Percentiles rank a stretch among this genome's conserved stretches.
Evolutionary conservation across 164 flowering plant species (phyloP).

Genomic region (Magnolia changhungtana): DNA sequence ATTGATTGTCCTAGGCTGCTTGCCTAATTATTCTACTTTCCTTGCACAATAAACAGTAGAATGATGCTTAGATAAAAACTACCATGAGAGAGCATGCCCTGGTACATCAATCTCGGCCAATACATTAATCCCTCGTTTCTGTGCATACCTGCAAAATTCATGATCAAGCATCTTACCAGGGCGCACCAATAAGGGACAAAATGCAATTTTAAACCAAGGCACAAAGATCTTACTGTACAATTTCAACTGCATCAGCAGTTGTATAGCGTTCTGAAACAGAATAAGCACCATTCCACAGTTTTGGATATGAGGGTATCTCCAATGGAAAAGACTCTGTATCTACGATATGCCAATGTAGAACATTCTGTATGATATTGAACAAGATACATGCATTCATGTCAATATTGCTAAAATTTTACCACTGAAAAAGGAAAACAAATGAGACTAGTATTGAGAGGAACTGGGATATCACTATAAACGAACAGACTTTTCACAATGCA

Average conservation of each 20-base stretch:
- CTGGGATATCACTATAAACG: too few relatives aligned
- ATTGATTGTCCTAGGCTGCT: not conserved
- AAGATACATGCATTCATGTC: not conserved
- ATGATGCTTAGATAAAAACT: slow-evolving; percentile 8
- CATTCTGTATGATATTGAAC: slow-evolving; percentile 49
- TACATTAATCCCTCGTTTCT: slow-evolving; percentile 65
- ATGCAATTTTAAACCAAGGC: not conserved
- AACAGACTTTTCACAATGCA: not conserved
- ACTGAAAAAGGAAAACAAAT: not conserved
- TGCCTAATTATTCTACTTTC: not conserved
- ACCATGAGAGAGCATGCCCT: slow-evolving; percentile 85
- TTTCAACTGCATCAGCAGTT: slow-evolving; percentile 68
- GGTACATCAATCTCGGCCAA: slow-evolving; percentile 91
- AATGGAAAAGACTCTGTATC: slow-evolving; percentile 85
- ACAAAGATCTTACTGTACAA: slow-evolving; percentile 53
- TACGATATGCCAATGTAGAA: slow-evolving; percentile 94
- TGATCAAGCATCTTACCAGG: slow-evolving; percentile 8
- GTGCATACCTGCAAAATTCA: slow-evolving; percentile 59
- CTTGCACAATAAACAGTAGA: not conserved
- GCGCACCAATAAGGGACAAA: not conserved
- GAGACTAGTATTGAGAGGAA: not conserved
- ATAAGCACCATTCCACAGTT: slow-evolving; percentile 85
- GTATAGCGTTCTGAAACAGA: slow-evolving; percentile 70
- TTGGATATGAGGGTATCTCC: slow-evolving; percentile 91
- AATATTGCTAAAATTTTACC: too few relatives aligned